These are phyloP conservation scores for Mrakia blollopis DNA, from an alignment of 768 basidiomycete genomes.

Conservation along the genomic window DNA sequence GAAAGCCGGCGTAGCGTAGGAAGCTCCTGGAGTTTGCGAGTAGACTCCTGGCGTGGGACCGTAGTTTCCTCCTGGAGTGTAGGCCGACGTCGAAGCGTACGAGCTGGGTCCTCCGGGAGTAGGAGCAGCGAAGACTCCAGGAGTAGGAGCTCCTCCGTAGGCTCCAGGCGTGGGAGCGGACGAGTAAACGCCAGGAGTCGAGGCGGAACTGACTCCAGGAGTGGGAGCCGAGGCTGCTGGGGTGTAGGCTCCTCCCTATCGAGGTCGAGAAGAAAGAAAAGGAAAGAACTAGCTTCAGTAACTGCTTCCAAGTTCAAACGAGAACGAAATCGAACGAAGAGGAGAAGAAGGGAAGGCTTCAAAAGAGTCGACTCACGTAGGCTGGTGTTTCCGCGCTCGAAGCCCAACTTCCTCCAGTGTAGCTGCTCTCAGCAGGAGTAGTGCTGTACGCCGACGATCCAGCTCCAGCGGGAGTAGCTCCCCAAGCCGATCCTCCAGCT, in stretches of 20 bases:
- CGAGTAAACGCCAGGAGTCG: constrained; percentile 46
- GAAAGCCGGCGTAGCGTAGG: constrained; percentile 32
- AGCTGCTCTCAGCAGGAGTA: constrained; percentile 1
- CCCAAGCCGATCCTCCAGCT: constrained; percentile 29
- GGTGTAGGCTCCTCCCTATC: constrained; percentile 41
- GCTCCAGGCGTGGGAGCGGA: constrained; percentile 45
- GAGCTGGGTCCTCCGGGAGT: constrained; percentile 44
- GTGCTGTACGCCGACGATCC: constrained; percentile 18
- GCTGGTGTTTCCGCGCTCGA: constrained; percentile 34
- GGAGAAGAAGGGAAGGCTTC: too few relatives aligned
- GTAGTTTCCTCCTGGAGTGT: constrained; percentile 26
- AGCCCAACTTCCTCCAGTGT: constrained; percentile 33
- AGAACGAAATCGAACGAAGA: constrained; percentile 33
- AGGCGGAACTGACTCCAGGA: constrained; percentile 47
- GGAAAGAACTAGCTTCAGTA: too few relatives aligned
- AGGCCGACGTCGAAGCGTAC: constrained; percentile 30
- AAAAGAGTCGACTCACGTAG: constrained; percentile 20
- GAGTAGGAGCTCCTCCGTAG: constrained; percentile 45
- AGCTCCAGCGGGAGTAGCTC: constrained; percentile 26
- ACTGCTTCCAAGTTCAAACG: constrained; percentile 16
- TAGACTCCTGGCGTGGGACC: constrained; percentile 35
- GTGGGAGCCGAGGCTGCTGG: constrained; percentile 51
- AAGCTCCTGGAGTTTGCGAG: constrained; percentile 9
- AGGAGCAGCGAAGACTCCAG: constrained; percentile 41
- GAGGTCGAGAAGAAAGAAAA: constrained; percentile 32